Conservation (phyloP, 75 land plant genomes). For the Pinus taeda region DNA sequence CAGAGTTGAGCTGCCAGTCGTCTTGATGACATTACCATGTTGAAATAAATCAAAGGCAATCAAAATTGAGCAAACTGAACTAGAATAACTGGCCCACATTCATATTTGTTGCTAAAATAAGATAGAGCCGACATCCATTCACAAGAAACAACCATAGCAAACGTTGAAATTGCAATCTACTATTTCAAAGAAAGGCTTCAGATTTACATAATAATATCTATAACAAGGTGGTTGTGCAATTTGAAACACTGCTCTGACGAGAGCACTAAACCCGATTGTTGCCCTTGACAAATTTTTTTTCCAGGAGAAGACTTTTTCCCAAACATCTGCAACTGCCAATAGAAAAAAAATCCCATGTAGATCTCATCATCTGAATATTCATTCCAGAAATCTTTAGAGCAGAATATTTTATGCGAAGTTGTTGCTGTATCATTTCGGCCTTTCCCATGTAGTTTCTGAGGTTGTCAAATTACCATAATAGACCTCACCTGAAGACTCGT, state of each 20-base stretch:
- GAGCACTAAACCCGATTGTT: not conserved
- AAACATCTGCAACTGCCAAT: not conserved
- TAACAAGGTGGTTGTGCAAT: not conserved
- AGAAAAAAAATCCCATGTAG: not conserved
- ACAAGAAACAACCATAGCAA: not conserved
- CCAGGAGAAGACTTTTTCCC: not conserved
- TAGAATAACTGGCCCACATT: not conserved
- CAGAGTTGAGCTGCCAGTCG: too few relatives aligned
- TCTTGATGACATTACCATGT: too few relatives aligned
- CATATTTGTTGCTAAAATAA: not conserved
- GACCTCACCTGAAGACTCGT: constrained; percentile 72
- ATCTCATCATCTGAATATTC: not conserved
- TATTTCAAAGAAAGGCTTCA: not conserved
- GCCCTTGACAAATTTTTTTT: not conserved
- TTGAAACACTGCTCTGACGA: not conserved
- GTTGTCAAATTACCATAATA: constrained; percentile 83
- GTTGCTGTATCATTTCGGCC: constrained; percentile 29
- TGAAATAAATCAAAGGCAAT: too few relatives aligned
- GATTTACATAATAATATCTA: not conserved
- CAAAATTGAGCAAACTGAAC: too few relatives aligned
- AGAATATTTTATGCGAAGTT: not conserved
- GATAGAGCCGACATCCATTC: not conserved
- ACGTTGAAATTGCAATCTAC: not conserved
- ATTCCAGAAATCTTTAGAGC: not conserved
- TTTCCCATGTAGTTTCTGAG: constrained; percentile 82